Evolutionary conservation across 495 filamentous ascomycete species (phyloP).

Genomic region (Staphylotrichum longicolle): DNA sequence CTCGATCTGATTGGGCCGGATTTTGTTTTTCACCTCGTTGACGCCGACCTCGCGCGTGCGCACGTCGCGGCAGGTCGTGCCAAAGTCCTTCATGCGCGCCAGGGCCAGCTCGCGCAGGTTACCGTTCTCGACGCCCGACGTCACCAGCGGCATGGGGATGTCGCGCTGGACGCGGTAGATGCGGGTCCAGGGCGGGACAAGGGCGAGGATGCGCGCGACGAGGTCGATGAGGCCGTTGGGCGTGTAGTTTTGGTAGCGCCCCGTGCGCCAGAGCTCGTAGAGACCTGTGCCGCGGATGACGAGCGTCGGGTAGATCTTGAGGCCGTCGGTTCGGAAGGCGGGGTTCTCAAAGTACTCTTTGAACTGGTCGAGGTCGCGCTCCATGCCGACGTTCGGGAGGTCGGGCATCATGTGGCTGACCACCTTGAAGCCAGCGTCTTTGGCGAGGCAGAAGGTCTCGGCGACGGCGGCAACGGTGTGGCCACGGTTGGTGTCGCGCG

Average conservation of each 20-base stretch:
- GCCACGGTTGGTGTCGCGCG: slow-evolving; percentile 92
- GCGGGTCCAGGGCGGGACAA: slow-evolving; percentile 95
- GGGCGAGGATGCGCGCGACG: slow-evolving; percentile 88
- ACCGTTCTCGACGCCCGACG: slow-evolving; percentile 94
- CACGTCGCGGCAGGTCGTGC: slow-evolving; percentile 96
- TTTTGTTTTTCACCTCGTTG: slow-evolving; percentile 98
- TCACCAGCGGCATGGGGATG: slow-evolving; percentile 98
- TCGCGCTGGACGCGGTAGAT: slow-evolving; percentile 98
- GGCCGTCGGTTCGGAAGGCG: slow-evolving; percentile 91
- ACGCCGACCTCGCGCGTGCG: slow-evolving; percentile 95
- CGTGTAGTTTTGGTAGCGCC: slow-evolving; percentile 96
- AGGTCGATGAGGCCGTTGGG: slow-evolving; percentile 94
- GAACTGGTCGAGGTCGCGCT: slow-evolving; percentile 95
- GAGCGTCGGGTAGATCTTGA: slow-evolving; percentile 97
- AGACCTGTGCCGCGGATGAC: slow-evolving; percentile 96
- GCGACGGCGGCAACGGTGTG: slow-evolving; percentile 94
- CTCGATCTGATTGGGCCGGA: slow-evolving; percentile 93
- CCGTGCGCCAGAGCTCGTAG: slow-evolving; percentile 96
- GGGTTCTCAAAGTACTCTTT: slow-evolving; percentile 97
- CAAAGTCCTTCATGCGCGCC: slow-evolving; percentile 97
- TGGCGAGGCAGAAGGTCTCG: slow-evolving; percentile 90
- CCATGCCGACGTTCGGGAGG: slow-evolving; percentile 96
- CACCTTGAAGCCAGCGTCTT: slow-evolving; percentile 98
- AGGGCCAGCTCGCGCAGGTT: slow-evolving; percentile 92
- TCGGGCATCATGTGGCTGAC: slow-evolving; percentile 99